Evolutionary conservation across 495 filamentous ascomycete genomes (phyloP).

Genomic region (Rhizodiscina lignyota): DNA sequence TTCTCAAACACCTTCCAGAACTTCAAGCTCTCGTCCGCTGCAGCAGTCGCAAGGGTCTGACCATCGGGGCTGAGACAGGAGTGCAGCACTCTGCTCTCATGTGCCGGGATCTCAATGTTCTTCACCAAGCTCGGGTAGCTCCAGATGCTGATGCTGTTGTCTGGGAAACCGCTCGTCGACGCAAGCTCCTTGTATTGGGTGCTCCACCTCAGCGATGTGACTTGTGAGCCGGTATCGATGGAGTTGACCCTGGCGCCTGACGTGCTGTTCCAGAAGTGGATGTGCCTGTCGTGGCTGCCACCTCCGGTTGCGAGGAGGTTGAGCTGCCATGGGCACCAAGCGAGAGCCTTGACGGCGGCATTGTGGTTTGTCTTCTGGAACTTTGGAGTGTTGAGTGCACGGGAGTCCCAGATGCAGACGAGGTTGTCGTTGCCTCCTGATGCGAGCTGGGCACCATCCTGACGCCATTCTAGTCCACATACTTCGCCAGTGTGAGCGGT

Average conservation of each 20-base stretch:
- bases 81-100: constrained; percentile 92
- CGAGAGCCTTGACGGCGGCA: constrained; percentile 92
- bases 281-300: constrained; percentile 89
- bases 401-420: constrained; percentile 97
- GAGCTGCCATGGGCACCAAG: constrained; percentile 98
- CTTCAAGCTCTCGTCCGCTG: constrained; percentile 92
- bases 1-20: constrained; percentile 99
- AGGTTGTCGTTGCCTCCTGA: constrained; percentile 98
- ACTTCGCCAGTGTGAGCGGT: constrained; percentile 94
- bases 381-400: constrained; percentile 80
- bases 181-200: constrained; percentile 95
- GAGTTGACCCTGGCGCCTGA: constrained; percentile 94
- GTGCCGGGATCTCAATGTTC: constrained; percentile 96
- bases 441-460: constrained; percentile 89
- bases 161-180: constrained; percentile 92
- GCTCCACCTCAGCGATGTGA: constrained; percentile 90
- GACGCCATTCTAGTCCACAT: constrained; percentile 92
- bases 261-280: constrained; percentile 99
- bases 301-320: constrained; percentile 94
- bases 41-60: constrained; percentile 90
- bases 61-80: constrained; percentile 90
- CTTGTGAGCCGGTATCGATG: constrained; percentile 95
- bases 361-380: constrained; percentile 99
- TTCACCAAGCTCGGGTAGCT: constrained; percentile 92
- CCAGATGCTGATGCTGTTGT: constrained; percentile 97